Base-by-base conservation (phyloP, 1,139 yeast genomes). In the Zygoascus sp. region DNA sequence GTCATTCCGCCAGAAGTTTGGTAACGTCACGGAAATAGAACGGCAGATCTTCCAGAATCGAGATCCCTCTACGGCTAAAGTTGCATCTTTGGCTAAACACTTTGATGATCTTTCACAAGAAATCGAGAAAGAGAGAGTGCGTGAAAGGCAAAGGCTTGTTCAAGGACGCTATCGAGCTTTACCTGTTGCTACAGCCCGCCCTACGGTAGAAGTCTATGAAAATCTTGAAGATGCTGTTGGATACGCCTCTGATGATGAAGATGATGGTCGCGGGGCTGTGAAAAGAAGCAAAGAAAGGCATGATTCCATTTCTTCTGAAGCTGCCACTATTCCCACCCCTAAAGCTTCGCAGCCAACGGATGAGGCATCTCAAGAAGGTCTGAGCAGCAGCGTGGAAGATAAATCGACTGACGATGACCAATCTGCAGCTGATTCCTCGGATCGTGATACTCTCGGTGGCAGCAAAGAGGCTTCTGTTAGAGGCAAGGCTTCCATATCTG, bases 171-270 rank as follows among this genome's bases (percentile, higher is more conserved):
- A 81, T 53, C 76, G 83, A 46, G 95, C 96, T 0, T 72, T 76
- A 30, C 92, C 94, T 1, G 79, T 88, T 48, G 81, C 83, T 21
- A 79, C 81, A 2, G 82, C 95, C 3, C 81, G 78, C 52, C 97
- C 98, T 0, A 84, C 87, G 49, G 97, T 90, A 23, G 97, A 90
- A 58, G 86, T 94, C 23, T 92, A 86, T 63, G 83, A 87, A 56
- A 84, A 87, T 59, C 94, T 88, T 32, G 83, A 83, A 55, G 97
- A 89, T 66, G 97, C 95, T 1, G 96, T 88, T 7, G 75, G 72
- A 40, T 65, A 60, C 25, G 70, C 67, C 25, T 65, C 64, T 15
- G 71, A 64, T 52, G 58, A 63, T 23, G 67, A 62, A 5, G 56
- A 50, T 6, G 53, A 28, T 1, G 28, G 34, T 56, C 70, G 72